Base-by-base conservation (phyloP, 2,329 filamentous ascomycete species). In the Phaeoacremonium minimum region DNA sequence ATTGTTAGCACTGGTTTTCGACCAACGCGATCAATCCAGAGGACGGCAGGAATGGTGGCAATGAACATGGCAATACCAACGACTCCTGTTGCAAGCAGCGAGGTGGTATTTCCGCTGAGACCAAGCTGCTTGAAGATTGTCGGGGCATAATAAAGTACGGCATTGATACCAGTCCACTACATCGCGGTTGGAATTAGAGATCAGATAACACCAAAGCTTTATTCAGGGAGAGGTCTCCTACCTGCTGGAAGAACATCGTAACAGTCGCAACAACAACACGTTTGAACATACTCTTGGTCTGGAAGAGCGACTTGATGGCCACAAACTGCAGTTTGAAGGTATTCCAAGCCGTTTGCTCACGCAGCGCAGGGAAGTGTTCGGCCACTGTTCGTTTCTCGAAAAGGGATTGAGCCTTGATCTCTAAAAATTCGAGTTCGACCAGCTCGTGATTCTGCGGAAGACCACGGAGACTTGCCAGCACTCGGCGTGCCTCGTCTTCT, bases 351-450 rank as follows among this genome's bases (percentile, higher is more conserved):
- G 77, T 84, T 34, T 70, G 68, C 40, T 80, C 70, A 3, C 69
- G 64, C 12, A 85, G 63, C 20, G 82, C 66, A 1, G 85, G 85
- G 56, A 85, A 88, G 16, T 80, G 69, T 43, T 84, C 80, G 0
- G 75, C 73, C 8, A 83, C 69, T 1, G 77, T 78, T 20, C 79
- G 75, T 61, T 89, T 86, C 59, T 91, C 85, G 46, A 91, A 93
- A 14, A 85, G 57, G 0, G 79, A 82, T 55, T 88, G 83, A 0
- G 85, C 84, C 56, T 87, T 86, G 61, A 91, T 90, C 55, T 91
- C 86, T n/a, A 88, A 73, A 52, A 84, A 88, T 50, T 91, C 87
- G 2, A 88, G 68, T 45, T 83, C 74, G 26, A 90, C 75, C 0
- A 87, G 70, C 38, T 86, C 79, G 50, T 88, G 73, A 44, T 83